Evolutionary conservation across 2,329 filamentous ascomycete genomes (phyloP).

Genomic region (Xenoacremonium recifei): DNA sequence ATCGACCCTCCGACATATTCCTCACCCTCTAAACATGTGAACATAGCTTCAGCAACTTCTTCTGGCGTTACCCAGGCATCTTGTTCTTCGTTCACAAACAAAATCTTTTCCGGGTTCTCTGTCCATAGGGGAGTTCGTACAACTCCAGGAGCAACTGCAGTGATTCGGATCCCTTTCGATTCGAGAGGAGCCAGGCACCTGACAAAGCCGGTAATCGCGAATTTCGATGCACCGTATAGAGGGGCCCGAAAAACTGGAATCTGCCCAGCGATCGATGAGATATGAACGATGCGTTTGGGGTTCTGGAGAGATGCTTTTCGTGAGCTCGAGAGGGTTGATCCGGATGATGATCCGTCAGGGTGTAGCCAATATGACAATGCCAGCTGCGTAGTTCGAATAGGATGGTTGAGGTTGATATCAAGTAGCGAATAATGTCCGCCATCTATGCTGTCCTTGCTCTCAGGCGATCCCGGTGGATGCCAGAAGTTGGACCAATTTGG

Average conservation of each 20-base stretch:
- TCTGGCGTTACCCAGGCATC: slow-evolving; percentile 42
- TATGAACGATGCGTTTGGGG: slow-evolving; percentile 37
- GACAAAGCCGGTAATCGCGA: slow-evolving; percentile 38
- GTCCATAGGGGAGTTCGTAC: slow-evolving; percentile 46
- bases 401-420: slow-evolving; percentile 42
- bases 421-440: slow-evolving; percentile 32
- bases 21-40: slow-evolving; percentile 34
- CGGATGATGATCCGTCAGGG: slow-evolving; percentile 9
- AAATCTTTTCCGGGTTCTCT: slow-evolving; percentile 43
- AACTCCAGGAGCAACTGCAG: slow-evolving; percentile 42
- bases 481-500: slow-evolving; percentile 42
- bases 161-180: slow-evolving; percentile 36
- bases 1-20: slow-evolving; percentile 38
- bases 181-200: slow-evolving; percentile 39
- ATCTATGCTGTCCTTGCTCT: slow-evolving; percentile 29
- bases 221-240: slow-evolving; percentile 39
- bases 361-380: slow-evolving; percentile 38
- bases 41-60: slow-evolving; percentile 44
- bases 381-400: slow-evolving; percentile 39
- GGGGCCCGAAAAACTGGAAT: slow-evolving; percentile 32
- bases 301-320: slow-evolving; percentile 18
- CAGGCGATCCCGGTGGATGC: slow-evolving; percentile 36
- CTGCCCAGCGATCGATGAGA: slow-evolving; percentile 37
- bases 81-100: slow-evolving; percentile 29
- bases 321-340: slow-evolving; percentile 2